Base-by-base conservation (phyloP, 1,139 yeast genomes). In the Suhomyces maxii region DNA sequence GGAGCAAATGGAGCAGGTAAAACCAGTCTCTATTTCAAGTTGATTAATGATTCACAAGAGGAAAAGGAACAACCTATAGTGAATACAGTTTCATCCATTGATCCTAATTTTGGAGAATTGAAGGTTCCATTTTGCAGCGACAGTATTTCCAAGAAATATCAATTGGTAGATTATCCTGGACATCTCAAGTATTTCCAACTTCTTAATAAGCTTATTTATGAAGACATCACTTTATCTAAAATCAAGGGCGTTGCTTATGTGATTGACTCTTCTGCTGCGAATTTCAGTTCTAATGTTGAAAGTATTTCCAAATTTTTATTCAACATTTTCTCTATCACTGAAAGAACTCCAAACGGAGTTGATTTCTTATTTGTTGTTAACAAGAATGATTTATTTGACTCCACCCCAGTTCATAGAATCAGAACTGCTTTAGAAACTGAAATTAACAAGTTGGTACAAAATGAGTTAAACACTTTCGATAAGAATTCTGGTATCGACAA, bases 141-240 rank as follows among this genome's bases (percentile, higher is more conserved):
- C 2, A 46, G 65, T 36, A 68, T 73, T 37, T 63, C 63, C 33
- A 68, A 66, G 46, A 52, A 54, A 31, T 76, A 69, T 64, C 75
- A 76, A 54, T 62, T 90, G 39, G 76, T 86, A 42, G 98, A 91
- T 60, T 83, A 84, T 55, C 98, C 98, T 2, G 97, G 97, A 7
- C 93, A 87, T 64, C 69, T 80, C 47, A 90, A 89, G 62, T 79
- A 90, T 54, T 80, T 79, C 50, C 77, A 77, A 42, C 67, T 76
- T 44, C 63, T 80, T 53, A 66, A 67, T 50, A 74, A 70, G 47
- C 58, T 71, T 52, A 68, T 78, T 41, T 60, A 74, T 12, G 70
- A 75, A 25, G 77, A 77, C 40, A 68, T 73, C 36, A 71, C 82
- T 26, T 58, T 79, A 39, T 65, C 67, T 40, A 71, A 73, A 34